A percentile compares a stretch with the other conserved stretches of the same genome.
Conservation (phyloP, 139 green algal genomes). For the Chlorella sp. region DNA sequence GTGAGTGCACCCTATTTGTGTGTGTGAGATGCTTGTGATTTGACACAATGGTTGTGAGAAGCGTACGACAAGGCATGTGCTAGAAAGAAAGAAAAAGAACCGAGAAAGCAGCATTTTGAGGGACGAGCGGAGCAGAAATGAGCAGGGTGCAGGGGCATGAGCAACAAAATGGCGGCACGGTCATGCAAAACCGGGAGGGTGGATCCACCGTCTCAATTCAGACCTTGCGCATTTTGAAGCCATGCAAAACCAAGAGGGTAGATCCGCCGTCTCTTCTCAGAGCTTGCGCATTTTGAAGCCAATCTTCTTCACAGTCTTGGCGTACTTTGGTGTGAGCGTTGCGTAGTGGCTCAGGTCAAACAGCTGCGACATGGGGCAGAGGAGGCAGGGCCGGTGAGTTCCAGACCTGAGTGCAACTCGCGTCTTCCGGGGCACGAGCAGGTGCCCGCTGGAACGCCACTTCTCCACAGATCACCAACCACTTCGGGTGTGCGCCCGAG, state of each 20-base stretch:
- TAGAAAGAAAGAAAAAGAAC: not conserved
- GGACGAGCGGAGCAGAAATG: too few relatives aligned
- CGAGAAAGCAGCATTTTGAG: too few relatives aligned
- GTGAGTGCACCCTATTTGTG: not conserved
- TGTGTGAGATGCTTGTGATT: not conserved
- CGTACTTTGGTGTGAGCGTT: constrained; percentile 39
- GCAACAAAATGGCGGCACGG: not conserved
- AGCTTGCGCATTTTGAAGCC: constrained; percentile 18
- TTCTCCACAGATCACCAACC: too few relatives aligned
- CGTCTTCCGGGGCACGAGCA: too few relatives aligned
- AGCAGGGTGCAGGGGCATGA: not conserved
- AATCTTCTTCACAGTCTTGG: constrained; percentile 41
- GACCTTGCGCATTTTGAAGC: constrained; percentile 10
- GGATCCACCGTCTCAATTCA: too few relatives aligned
- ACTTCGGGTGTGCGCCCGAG: too few relatives aligned
- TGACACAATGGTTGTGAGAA: too few relatives aligned
- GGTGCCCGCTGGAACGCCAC: too few relatives aligned
- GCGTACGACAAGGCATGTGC: not conserved
- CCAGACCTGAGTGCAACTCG: too few relatives aligned
- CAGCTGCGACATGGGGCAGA: not conserved
- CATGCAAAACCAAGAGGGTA: too few relatives aligned
- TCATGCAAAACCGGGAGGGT: too few relatives aligned
- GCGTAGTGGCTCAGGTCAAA: constrained; percentile 27
- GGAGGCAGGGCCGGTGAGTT: not conserved
- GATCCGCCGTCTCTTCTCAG: too few relatives aligned